A percentile compares a stretch with the other conserved stretches of the same genome.
Evolutionary conservation across 2,329 filamentous ascomycete species (phyloP).

Genomic region (Diaporthe citrichinensis): DNA sequence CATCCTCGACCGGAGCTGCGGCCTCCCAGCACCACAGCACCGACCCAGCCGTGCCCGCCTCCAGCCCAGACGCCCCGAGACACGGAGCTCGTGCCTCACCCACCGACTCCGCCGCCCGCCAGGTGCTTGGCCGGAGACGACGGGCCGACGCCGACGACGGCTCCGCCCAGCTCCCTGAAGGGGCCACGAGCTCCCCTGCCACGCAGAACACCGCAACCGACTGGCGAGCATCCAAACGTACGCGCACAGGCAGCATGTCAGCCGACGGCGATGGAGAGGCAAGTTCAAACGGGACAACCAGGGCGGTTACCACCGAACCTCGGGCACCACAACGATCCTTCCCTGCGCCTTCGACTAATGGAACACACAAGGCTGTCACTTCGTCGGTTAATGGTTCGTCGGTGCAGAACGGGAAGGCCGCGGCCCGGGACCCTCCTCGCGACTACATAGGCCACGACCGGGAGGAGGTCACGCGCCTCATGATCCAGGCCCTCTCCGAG

Average conservation of each 20-base stretch:
- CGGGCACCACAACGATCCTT: conserved; percentile 61
- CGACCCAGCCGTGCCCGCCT: conserved; percentile 44
- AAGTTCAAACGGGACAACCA: conserved; percentile 68
- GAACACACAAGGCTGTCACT: conserved; percentile 57
- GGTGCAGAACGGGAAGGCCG: conserved; percentile 49
- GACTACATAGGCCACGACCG: conserved; percentile 87
- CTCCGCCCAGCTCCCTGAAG: conserved; percentile 48
- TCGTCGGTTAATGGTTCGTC: conserved; percentile 69
- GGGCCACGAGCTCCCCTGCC: conserved; percentile 39
- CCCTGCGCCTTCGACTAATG: conserved; percentile 59
- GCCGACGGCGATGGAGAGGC: conserved; percentile 66
- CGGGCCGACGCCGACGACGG: conserved; percentile 60
- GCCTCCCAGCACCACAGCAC: conserved; percentile 44
- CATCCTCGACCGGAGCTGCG: conserved; percentile 46
- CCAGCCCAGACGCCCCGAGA: conserved; percentile 30
- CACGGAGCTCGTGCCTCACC: conserved; percentile 45
- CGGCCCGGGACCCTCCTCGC: conserved; percentile 39
- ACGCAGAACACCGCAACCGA: conserved; percentile 40
- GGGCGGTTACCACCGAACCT: conserved; percentile 68
- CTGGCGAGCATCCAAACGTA: conserved; percentile 68
- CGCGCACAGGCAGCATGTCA: conserved; percentile 74
- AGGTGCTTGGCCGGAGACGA: conserved; percentile 70
- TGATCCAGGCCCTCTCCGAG: conserved; percentile 92
- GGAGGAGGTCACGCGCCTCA: conserved; percentile 91
- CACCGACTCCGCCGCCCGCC: conserved; percentile 45